Base-by-base conservation (phyloP, 768 basidiomycete species). In the Wakefieldia striispora region DNA sequence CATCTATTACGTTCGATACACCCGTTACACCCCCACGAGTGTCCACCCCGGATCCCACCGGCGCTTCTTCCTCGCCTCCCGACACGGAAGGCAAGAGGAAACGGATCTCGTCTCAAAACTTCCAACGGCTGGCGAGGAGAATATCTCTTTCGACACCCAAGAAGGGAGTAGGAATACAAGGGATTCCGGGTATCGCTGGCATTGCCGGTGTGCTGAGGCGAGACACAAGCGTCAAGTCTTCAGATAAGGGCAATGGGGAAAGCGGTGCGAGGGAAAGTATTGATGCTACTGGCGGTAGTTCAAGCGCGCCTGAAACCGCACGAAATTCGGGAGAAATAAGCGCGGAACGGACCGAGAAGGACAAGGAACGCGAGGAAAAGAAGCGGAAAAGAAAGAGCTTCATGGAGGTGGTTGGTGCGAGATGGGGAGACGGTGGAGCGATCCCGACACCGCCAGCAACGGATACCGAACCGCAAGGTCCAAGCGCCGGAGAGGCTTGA, bases 71-170 rank as follows among this genome's bases (percentile, higher is more conserved):
- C 20, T 52, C 62, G 4, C 82, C 87, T 13, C 83, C 86, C 1
- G 87, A 86, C 3, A 63, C 78, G n/a, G 88, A 88, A 59, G 81
- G 81, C 29, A 90, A 89, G 72, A 76, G 88, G 53, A 88, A 86
- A 63, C 80, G 88, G 17, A 89, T 88, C 50, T 84, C 88, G 9
- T 86, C 88, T 23, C 90, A 93, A 64, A 91, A 91, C 60, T 88
- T 93, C 75, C 88, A 90, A 64, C 79, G 88, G 16, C 63, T 92
- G 33, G 90, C 88, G 14, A 74, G 88, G 51, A 75, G 81, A 53
- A 84, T 92, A 47, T 90, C 88, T 10, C 66, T 88, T 74, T 24
- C 68, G 10, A 78, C 83, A 0, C 76, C 79, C 40, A 78, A 83
- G 23, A 78, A 80, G 54, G 79, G 77, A 33, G 78, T 75, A 20